Base-by-base conservation (phyloP, 139 green algal species). In the Tetraselmis chui region DNA sequence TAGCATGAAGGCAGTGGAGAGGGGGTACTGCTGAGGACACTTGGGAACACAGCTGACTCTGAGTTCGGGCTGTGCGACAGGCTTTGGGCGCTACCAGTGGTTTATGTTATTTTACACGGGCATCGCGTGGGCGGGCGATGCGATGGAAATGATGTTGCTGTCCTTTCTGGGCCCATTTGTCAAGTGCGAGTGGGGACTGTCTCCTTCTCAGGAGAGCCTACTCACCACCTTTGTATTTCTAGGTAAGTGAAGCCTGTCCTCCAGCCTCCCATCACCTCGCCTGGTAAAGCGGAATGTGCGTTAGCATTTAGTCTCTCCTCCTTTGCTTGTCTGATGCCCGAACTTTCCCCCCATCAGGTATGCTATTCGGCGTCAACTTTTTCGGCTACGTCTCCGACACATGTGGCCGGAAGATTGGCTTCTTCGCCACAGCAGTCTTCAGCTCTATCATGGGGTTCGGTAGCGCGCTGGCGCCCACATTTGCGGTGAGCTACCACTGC, bases 91-190 rank as follows among this genome's bases (percentile, higher is more conserved):
- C 0, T 92, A 91, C 27, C 93, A 97, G 22, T 45, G 79, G 45
- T 32, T 90, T 26, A 76, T 97, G 31, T 79, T 97, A 28, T 27
- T 85, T 1, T 95, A 94, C 79, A 84, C 88, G 0, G 91, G 92
- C 32, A 59, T 95, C 23, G 90, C 89, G 27, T 98, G 94, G 94
- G 81, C 87, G 32, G 90, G 86, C 2, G 94, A 98, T 78, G 94
- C 94, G 0, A 94, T 95, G 89, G 94, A 97, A 84, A 91, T 92
- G 77, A 95, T 98, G 91, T 84, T 97, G 29, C 86, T 98, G 0
- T 91, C 88, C 0, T 96, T 94, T 77, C 85, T 97, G 2, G 93
- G 91, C 0, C 92, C 94, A 0, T 86, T 91, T 26, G 86, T 92
- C 23, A 74, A 31, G 1, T 95, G 91, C 82, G 76, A 91, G 2